Conservation (phyloP, 2,329 filamentous ascomycete species). For the Fusarium zealandicum region DNA sequence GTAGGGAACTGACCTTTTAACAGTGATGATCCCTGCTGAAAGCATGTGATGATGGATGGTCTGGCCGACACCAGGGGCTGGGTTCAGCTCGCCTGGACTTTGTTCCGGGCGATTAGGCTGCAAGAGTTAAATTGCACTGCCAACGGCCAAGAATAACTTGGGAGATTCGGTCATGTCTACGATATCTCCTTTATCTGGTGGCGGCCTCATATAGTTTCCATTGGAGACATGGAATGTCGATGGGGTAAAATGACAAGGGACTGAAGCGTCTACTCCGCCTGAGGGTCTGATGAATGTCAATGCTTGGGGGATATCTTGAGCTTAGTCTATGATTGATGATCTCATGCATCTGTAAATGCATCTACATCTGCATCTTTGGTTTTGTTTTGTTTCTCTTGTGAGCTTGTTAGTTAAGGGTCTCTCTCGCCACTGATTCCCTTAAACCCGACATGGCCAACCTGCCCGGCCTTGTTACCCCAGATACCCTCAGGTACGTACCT, state of each 20-base stretch:
- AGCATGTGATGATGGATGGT: constrained; percentile 34
- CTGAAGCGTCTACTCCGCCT: too few relatives aligned
- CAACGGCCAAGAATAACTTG: constrained; percentile 10
- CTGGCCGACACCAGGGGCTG: constrained; percentile 19
- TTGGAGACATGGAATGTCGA: background rate
- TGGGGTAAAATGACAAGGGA: background rate
- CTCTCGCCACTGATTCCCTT: background rate
- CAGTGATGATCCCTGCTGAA: constrained; percentile 32
- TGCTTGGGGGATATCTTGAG: too few relatives aligned
- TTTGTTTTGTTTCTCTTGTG: background rate
- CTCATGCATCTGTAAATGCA: too few relatives aligned
- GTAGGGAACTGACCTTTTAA: constrained; percentile 17
- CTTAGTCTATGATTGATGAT: too few relatives aligned
- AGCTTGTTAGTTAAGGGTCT: background rate
- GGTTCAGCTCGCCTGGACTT: background rate
- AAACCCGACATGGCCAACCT: too few relatives aligned
- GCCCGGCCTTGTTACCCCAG: constrained; percentile 19
- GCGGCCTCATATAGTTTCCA: background rate
- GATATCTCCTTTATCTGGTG: background rate
- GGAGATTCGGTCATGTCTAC: background rate
- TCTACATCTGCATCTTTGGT: background rate
- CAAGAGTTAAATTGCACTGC: constrained; percentile 19
- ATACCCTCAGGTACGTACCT: background rate
- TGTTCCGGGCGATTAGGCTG: constrained; percentile 9
- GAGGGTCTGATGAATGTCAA: too few relatives aligned